Base-by-base conservation (phyloP, 495 filamentous ascomycete genomes). In the Aspergillus nidulans region DNA sequence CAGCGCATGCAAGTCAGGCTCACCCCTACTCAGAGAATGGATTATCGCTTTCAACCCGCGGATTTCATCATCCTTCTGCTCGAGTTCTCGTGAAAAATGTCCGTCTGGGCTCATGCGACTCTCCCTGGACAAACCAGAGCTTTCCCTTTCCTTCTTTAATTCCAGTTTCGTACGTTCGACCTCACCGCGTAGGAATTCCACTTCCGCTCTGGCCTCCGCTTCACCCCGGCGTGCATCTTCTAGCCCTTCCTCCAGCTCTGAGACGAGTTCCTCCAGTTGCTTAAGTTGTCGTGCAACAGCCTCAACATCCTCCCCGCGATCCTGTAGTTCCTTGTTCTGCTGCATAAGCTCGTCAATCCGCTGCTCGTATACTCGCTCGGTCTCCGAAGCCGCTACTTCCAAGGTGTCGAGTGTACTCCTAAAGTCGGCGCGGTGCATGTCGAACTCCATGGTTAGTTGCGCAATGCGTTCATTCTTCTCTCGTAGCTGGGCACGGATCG, bases 401-500 rank as follows among this genome's bases (percentile, higher is more conserved):
- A 99, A 77, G 1, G 92, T 95, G 72, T 99, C 94, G 45, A 99
- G 90, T 16, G 94, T 99, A 66, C 88, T 95, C 53, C 94, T 77
- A 69, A 99, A 99, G 68, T 99, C 94, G 8, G 92, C 94, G 28
- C 94, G 83, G 66, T 99, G 94, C 10, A 86, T 81, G 67, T 99
- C 94, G 59, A 99, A 99, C 64, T 99, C 95, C 4, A 88, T 84
- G 2, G 90, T 97, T 60, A 99, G 78, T 76, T 91, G 84, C 12
- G 83, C 81, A 59, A 99, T 97, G 73, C 90, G 95, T 41, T 99
- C 94, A 61, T 97, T 96, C 76, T 96, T 96, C 68, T 99, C 95
- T 16, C 92, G 82, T 32, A 99, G 71, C 55, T 96, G 69, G 12
- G 84, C 79, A 26, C 94, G 88, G 50, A 99, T 76, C 59, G 91